These are phyloP conservation scores for Arthrinium phaeospermum DNA, from an alignment of 2,329 filamentous ascomycete species.

Conservation along the genomic window DNA sequence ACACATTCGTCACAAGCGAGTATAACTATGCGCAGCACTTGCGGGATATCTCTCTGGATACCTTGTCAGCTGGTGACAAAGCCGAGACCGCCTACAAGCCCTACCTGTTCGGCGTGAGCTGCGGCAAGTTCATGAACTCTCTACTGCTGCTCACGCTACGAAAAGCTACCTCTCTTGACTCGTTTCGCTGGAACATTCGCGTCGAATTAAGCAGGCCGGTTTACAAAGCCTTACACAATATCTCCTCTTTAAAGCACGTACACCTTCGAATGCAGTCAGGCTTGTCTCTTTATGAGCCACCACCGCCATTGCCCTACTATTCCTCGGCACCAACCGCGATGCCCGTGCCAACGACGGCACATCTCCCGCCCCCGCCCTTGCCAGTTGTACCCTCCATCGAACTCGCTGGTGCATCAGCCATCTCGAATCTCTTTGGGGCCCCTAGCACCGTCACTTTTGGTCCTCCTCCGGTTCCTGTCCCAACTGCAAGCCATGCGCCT, in stretches of 20 bases:
- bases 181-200: constrained; percentile 68
- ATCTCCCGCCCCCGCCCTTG: neutral
- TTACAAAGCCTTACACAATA: constrained; percentile 61
- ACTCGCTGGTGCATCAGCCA: neutral
- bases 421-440: neutral
- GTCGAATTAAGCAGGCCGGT: constrained; percentile 66
- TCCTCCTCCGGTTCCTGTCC: constrained; percentile 34
- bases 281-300: constrained; percentile 57
- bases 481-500: constrained; percentile 39
- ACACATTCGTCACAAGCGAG: constrained; percentile 67
- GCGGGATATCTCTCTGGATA: constrained; percentile 61
- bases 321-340: neutral
- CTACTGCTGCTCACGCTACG: constrained; percentile 62
- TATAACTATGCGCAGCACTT: constrained; percentile 67
- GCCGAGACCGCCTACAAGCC: constrained; percentile 59
- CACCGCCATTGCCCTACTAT: constrained; percentile 51
- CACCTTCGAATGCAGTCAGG: constrained; percentile 65
- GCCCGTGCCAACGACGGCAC: constrained; percentile 16
- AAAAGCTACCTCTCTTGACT: constrained; percentile 60
- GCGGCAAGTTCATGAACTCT: constrained; percentile 69
- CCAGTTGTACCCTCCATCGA: constrained; percentile 10
- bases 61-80: constrained; percentile 56
- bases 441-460: constrained; percentile 22
- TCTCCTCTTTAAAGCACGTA: constrained; percentile 56
- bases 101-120: constrained; percentile 60